A percentile compares a stretch with the other conserved stretches of the same genome.
phyloP scores from a whole-genome alignment of 1,284 basidiomycete species.

The Ganoderma resinaceum region DNA sequence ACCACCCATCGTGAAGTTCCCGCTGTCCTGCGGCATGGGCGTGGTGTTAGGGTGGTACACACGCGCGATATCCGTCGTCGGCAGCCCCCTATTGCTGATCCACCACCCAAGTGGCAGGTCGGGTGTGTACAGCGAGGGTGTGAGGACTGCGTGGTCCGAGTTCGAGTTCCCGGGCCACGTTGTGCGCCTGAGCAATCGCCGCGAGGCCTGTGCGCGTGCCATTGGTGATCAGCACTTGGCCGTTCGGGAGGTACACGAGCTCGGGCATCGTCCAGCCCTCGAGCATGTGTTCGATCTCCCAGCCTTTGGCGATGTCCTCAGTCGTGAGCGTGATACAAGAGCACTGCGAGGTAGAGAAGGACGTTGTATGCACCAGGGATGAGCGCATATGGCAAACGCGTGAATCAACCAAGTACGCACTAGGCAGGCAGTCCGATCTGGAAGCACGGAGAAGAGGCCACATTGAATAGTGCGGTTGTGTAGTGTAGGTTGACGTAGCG shows the following conservation, averaged over 20 bases:
- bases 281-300: no score
- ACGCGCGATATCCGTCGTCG: constrained; percentile 51
- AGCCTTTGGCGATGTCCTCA: no score
- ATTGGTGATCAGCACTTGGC: constrained; percentile 57
- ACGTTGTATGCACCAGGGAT: no score
- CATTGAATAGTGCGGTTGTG: no score
- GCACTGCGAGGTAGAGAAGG: no score
- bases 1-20: constrained; percentile 37
- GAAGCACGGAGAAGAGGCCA: no score
- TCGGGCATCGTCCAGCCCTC: constrained; percentile 54
- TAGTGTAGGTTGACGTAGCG: no score
- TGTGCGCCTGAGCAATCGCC: constrained; percentile 44
- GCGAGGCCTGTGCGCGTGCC: constrained; percentile 54
- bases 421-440: no score
- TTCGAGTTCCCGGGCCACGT: constrained; percentile 48
- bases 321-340: no score
- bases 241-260: constrained; percentile 59
- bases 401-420: no score
- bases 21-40: constrained; percentile 48
- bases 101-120: constrained; percentile 51
- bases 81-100: constrained; percentile 53
- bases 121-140: constrained; percentile 61
- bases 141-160: constrained; percentile 52
- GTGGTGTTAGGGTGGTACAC: constrained; percentile 53
- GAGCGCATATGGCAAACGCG: no score